Conservation (phyloP, 2,329 filamentous ascomycete species). For the Fusarium heterosporum region DNA sequence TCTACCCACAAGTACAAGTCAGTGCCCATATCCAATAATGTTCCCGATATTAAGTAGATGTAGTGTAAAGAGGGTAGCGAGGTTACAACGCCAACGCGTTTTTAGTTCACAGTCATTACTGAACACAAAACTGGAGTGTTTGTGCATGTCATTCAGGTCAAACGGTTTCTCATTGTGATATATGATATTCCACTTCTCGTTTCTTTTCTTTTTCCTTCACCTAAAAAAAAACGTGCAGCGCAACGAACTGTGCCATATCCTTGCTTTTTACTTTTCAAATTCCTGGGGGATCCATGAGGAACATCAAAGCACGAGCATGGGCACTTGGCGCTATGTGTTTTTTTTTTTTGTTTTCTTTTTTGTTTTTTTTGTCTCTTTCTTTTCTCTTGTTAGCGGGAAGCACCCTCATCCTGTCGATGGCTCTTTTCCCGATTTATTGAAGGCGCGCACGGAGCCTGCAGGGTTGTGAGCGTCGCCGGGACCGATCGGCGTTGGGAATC, state of each 20-base stretch:
- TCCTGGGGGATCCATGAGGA: slow-evolving; percentile 29
- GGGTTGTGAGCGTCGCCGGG: slow-evolving; percentile 16
- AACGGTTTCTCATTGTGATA: not conserved
- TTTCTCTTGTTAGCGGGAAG: slow-evolving; percentile 8
- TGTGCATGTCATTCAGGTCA: not conserved
- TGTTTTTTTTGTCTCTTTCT: not conserved
- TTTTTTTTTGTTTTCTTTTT: slow-evolving; percentile 10
- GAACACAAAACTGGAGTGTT: slow-evolving; percentile 4
- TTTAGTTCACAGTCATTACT: slow-evolving; percentile 5
- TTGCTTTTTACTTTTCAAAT: slow-evolving; percentile 15
- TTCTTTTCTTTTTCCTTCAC: not conserved
- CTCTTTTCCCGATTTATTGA: not conserved
- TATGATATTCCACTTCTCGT: not conserved
- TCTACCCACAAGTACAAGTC: not conserved
- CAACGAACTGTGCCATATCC: not conserved
- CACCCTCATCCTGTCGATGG: slow-evolving; percentile 22
- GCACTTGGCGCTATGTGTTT: slow-evolving; percentile 1
- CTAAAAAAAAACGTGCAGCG: not conserved
- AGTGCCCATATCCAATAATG: not conserved
- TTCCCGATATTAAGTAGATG: not conserved
- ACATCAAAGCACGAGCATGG: slow-evolving; percentile 8
- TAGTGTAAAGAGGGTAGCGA: not conserved
- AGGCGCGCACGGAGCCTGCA: slow-evolving; percentile 20
- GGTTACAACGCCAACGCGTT: slow-evolving; percentile 10
- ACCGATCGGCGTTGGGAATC: slow-evolving; percentile 13